A percentile compares a stretch with the other conserved stretches of the same genome.
phyloP scores from a whole-genome alignment of 495 filamentous ascomycete genomes.

The Aspergillus bridgeri region DNA sequence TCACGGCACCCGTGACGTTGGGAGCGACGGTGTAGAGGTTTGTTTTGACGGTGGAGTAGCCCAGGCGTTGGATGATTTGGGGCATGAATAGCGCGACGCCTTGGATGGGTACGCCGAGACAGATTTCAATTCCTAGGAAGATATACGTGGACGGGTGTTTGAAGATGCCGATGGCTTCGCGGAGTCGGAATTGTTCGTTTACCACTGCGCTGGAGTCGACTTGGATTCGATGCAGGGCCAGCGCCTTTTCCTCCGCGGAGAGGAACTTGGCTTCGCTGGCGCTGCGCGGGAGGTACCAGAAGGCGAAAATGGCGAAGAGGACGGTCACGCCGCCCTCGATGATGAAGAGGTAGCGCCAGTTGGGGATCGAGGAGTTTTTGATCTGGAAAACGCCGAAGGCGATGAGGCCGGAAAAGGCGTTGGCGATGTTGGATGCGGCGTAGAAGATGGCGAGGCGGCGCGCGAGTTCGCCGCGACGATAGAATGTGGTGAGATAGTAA shows the following conservation, averaged over 20 bases:
- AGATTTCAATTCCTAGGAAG: conserved; percentile 68
- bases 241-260: conserved; percentile 57
- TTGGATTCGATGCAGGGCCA: conserved; percentile 71
- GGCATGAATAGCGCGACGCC: conserved; percentile 69
- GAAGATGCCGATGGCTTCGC: conserved; percentile 62
- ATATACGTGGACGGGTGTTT: conserved; percentile 58
- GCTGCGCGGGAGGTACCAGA: conserved; percentile 64
- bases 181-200: conserved; percentile 65
- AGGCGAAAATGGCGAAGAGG: conserved; percentile 63
- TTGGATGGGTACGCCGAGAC: conserved; percentile 73
- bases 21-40: conserved; percentile 77
- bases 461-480: conserved; percentile 72
- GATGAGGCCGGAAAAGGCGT: conserved; percentile 69
- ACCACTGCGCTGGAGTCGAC: conserved; percentile 70
- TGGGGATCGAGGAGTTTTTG: conserved; percentile 44
- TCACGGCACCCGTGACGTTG: conserved; percentile 63
- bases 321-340: conserved; percentile 67
- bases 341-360: conserved; percentile 76
- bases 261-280: conserved; percentile 64
- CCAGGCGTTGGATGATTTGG: conserved; percentile 64
- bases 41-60: conserved; percentile 62
- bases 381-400: conserved; percentile 78
- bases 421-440: conserved; percentile 69
- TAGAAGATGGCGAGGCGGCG: conserved; percentile 76
- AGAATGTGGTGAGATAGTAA: conserved; percentile 62